Evolutionary conservation across 2,329 filamentous ascomycete genomes (phyloP), one percentile per base, ranked within the genome.

Genomic region (Exophiala viscosa): DNA sequence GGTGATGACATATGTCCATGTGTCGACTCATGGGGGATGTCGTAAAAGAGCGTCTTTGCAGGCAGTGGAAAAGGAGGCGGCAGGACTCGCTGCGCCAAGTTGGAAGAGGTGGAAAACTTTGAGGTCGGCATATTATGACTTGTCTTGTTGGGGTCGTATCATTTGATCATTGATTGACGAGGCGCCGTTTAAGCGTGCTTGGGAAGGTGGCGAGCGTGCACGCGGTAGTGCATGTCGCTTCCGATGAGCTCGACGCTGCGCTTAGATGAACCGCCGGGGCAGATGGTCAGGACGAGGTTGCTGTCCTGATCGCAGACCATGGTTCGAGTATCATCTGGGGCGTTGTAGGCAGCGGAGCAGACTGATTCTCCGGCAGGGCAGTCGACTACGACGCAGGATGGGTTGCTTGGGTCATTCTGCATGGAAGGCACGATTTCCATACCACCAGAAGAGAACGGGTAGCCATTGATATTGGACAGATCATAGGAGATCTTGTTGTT

Each of bases 381-480:
- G 45, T 52, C 48, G 39, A 63, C 44, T 35, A 48, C 31, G 36
- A 59, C 48, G 42, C 60, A 63, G 36, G 57, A 60, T 32, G 60
- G 60, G 50, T 60, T 58, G 54, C 32, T 55, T 18, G 55, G 39
- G 38, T 61, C 60, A 35, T 53, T 54, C 33, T 54, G 42, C 52
- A 52, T 58, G 14, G 60, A 63, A 10, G 60, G 60, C 8, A 58
- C 54, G 14, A 63, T 36, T 28, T 49, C 35, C 57, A 63, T 60
- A 35, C 60, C 60, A 33, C 55, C 51, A 39, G 45, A 66, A 1
- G 62, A 61, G 60, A 75, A 75, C 8, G 72, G 64, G 50, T 72
- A 68, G 3, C 72, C 72, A 44, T 70, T 70, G 48, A 75, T 71
- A 62, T 71, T 68, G 4, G 67, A 70, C 50, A 76, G 60, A 47